Percentiles rank a stretch among this genome's conserved stretches.
phyloP scores from a whole-genome alignment of 371 early-diverging fungal genomes.

The Mucor lusitanicus region DNA sequence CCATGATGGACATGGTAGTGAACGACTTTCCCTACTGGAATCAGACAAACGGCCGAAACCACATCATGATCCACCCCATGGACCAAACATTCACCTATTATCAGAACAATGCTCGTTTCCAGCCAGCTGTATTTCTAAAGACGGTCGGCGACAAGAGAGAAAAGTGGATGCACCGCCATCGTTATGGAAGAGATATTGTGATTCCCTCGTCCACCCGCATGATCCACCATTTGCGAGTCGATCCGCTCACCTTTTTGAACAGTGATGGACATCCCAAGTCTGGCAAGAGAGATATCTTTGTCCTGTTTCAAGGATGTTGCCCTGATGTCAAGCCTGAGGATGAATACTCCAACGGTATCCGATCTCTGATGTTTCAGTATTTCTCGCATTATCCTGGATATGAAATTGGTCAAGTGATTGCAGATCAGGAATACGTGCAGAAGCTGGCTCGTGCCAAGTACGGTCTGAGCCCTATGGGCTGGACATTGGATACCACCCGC shows the following conservation, averaged over 20 bases:
- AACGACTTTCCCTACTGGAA: slow-evolving; percentile 57
- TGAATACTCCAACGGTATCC: slow-evolving; percentile 56
- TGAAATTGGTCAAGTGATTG: slow-evolving; percentile 41
- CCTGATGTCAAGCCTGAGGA: slow-evolving; percentile 36
- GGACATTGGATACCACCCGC: slow-evolving; percentile 58
- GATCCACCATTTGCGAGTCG: slow-evolving; percentile 36
- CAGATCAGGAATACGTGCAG: slow-evolving; percentile 42
- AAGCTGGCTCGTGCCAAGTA: slow-evolving; percentile 50
- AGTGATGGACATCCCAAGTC: slow-evolving; percentile 39
- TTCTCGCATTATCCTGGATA: slow-evolving; percentile 49
- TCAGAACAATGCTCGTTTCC: slow-evolving; percentile 33
- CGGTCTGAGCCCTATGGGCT: slow-evolving; percentile 58
- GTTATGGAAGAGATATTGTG: slow-evolving; percentile 54
- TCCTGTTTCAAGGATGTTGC: slow-evolving; percentile 54
- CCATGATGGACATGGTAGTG: slow-evolving; percentile 56
- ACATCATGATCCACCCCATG: slow-evolving; percentile 61
- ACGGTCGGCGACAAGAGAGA: slow-evolving; percentile 54
- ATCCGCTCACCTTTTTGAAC: slow-evolving; percentile 38
- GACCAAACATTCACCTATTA: slow-evolving; percentile 56
- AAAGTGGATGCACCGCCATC: slow-evolving; percentile 40
- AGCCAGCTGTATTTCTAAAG: slow-evolving; percentile 53
- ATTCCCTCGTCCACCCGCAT: slow-evolving; percentile 56
- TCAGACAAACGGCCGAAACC: slow-evolving; percentile 41
- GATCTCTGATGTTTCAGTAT: slow-evolving; percentile 45
- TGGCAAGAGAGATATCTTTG: slow-evolving; percentile 46